Evolutionary conservation across 805 yeast genomes (phyloP).

Genomic region (Dipodascopsis uninucleata): DNA sequence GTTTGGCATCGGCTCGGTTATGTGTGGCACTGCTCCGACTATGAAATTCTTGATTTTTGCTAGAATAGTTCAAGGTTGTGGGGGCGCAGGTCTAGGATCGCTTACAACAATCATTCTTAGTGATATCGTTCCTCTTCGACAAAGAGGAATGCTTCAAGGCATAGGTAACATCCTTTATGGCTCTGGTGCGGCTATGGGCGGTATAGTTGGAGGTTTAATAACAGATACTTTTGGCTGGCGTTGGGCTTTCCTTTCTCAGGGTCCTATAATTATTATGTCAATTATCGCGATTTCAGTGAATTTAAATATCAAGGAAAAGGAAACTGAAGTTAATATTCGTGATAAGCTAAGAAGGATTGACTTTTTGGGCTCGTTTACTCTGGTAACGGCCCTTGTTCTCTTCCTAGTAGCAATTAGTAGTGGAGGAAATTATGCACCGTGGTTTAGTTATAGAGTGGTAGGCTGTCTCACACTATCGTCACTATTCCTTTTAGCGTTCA

Average conservation of each 20-base stretch:
- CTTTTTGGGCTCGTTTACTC: constrained; percentile 54
- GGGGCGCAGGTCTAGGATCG: constrained; percentile 84
- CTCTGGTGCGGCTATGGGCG: constrained; percentile 71
- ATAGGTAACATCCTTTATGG: constrained; percentile 72
- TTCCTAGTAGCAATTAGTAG: constrained; percentile 62
- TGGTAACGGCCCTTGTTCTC: constrained; percentile 55
- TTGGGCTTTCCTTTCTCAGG: constrained; percentile 40
- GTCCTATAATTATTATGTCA: constrained; percentile 40
- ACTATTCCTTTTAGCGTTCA: constrained; percentile 40
- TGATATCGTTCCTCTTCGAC: constrained; percentile 64
- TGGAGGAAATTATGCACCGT: constrained; percentile 54
- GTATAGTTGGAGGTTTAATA: constrained; percentile 51
- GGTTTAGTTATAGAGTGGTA: constrained; percentile 44
- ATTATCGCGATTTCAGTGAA: constrained; percentile 34
- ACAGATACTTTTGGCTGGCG: constrained; percentile 61
- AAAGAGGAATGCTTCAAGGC: constrained; percentile 81
- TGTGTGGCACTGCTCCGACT: constrained; percentile 42
- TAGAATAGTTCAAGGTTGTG: constrained; percentile 76
- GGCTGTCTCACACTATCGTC: constrained; percentile 37
- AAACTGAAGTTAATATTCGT: constrained; percentile 7
- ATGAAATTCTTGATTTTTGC: constrained; percentile 21
- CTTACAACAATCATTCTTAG: constrained; percentile 69
- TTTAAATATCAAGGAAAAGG: constrained; percentile 13
- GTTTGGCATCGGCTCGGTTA: constrained; percentile 48
- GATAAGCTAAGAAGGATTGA: constrained; percentile 58